Evolutionary conservation across 1,284 basidiomycete genomes (phyloP), one percentile per base, ranked within the genome.

Genomic region (Malassezia nana): DNA sequence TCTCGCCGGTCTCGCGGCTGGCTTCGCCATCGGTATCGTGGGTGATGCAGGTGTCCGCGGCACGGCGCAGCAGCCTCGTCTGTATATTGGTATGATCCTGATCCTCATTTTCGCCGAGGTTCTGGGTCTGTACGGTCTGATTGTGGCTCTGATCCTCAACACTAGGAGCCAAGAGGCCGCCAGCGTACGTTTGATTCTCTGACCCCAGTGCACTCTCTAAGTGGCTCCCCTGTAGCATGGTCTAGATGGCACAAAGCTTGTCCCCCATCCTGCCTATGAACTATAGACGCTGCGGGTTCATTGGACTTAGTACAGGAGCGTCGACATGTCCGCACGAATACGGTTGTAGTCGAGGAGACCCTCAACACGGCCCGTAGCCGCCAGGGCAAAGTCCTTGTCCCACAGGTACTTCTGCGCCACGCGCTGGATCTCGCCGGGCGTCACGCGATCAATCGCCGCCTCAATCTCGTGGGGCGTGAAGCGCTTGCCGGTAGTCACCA

Each of bases 351-450:
- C 76, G 45, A 79, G 70, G 43, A 96, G 80, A 75, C 91, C 90
- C 70, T 96, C 92, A 48, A 85, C 81, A 63, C 82, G 83, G 60
- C 91, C 91, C 55, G 89, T 47, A 38, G 47, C 63, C 50, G 61
- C 58, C 22, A 74, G 58, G 25, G 71, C 69, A 50, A 73, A 60
- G 76, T 91, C 88, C 76, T 85, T 85, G 77, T 95, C 92, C 89
- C 90, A 96, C 28, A 96, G 80, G 77, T 95, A 94, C 78, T 90
- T 92, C 78, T 88, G 84, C 44, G 92, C 92, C 59, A 91, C 89
- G 38, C 87, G 82, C 79, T 88, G 86, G 77, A 98, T 90, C 76
- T 95, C 90, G n/a, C 82, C 84, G 24, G 83, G 78, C 28, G 82
- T 84, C 60, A 98, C 87, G 47, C 86, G 83, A 75, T 96, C 89